Conservation (phyloP, 805 yeast species). For the Wickerhamomyces queroliae region DNA sequence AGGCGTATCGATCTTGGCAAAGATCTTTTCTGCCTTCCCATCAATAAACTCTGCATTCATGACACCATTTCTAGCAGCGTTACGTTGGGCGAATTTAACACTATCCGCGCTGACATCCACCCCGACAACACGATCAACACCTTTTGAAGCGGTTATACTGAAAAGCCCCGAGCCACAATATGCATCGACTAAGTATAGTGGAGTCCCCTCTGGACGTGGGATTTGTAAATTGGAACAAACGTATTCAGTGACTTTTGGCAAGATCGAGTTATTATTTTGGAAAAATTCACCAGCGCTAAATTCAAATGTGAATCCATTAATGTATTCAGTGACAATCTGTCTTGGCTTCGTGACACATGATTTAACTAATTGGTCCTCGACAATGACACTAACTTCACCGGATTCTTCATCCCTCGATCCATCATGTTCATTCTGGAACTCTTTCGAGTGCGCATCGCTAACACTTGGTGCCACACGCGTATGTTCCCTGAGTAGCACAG, state of each 20-base stretch:
- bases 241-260: slow-evolving; percentile 77
- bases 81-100: slow-evolving; percentile 78
- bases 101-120: slow-evolving; percentile 92
- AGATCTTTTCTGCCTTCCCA: slow-evolving; percentile 90
- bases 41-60: slow-evolving; percentile 77
- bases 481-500: slow-evolving; percentile 78
- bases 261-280: slow-evolving; percentile 89
- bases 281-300: slow-evolving; percentile 95
- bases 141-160: slow-evolving; percentile 76
- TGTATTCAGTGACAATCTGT: slow-evolving; percentile 72
- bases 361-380: slow-evolving; percentile 38
- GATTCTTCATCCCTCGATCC: slow-evolving; percentile 39
- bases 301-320: slow-evolving; percentile 71
- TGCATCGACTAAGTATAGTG: slow-evolving; percentile 81
- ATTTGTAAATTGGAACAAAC: slow-evolving; percentile 66
- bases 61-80: slow-evolving; percentile 72
- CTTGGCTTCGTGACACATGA: slow-evolving; percentile 77
- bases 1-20: slow-evolving; percentile 73
- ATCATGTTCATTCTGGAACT: slow-evolving; percentile 28
- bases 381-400: slow-evolving; percentile 29
- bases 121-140: slow-evolving; percentile 83
- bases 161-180: slow-evolving; percentile 96
- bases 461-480: slow-evolving; percentile 33
- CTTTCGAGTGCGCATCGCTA: slow-evolving; percentile 19
- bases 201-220: slow-evolving; percentile 33